Evolutionary conservation across 2,329 filamentous ascomycete genomes (phyloP).

Genomic region (Aureobasidium uvarum): DNA sequence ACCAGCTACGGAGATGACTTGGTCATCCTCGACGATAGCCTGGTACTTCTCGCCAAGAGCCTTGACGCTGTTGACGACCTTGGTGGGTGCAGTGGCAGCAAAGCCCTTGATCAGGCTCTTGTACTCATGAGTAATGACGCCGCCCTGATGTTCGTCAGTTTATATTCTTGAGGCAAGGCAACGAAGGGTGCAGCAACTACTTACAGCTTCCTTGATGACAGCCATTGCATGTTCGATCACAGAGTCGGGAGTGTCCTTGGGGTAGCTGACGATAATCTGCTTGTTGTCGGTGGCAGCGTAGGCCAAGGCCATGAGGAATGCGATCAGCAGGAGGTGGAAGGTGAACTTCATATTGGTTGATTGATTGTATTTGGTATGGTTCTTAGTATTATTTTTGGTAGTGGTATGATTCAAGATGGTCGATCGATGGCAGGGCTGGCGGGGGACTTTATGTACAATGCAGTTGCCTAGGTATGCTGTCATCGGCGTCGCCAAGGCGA

Average conservation of each 20-base stretch:
- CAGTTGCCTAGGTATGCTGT: neutral
- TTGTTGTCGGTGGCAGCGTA: conserved; percentile 63
- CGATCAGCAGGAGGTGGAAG: conserved; percentile 31
- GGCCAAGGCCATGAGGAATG: conserved; percentile 57
- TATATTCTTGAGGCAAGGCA: neutral
- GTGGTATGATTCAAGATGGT: neutral
- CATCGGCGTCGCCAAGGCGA: conserved; percentile 1
- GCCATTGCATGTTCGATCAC: conserved; percentile 70
- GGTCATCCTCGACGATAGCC: conserved; percentile 73
- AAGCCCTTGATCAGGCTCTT: conserved; percentile 36
- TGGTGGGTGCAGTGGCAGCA: conserved; percentile 62
- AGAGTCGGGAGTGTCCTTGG: conserved; percentile 63
- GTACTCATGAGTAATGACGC: conserved; percentile 67
- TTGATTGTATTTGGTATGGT: conserved; percentile 28
- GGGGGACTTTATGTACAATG: conserved; percentile 14
- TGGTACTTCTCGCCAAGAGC: conserved; percentile 57
- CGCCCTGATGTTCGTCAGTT: conserved; percentile 50
- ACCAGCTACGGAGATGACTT: conserved; percentile 51
- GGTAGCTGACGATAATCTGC: conserved; percentile 76
- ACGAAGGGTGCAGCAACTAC: conserved; percentile 28
- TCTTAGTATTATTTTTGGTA: neutral
- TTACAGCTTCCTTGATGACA: conserved; percentile 63
- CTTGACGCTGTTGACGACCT: conserved; percentile 66
- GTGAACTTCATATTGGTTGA: conserved; percentile 36
- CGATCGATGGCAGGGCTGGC: neutral